phyloP scores from a whole-genome alignment of 495 filamentous ascomycete genomes.

The Penicillium angulare region DNA sequence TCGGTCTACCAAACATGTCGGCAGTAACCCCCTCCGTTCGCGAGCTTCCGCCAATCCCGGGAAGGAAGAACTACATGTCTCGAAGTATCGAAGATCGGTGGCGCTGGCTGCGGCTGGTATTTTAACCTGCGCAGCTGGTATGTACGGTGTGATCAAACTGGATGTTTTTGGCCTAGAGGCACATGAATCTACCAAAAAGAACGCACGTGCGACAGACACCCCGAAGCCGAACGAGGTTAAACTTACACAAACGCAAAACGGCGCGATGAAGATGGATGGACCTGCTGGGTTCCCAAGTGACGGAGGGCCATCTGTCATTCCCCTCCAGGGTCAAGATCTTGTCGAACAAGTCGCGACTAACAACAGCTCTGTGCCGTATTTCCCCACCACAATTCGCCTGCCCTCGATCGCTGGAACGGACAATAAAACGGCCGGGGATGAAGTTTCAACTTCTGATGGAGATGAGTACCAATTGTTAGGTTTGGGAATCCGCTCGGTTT shows the following conservation, averaged over 20 bases:
- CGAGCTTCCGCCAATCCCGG: slow-evolving; percentile 7
- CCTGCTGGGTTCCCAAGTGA: slow-evolving; percentile 35
- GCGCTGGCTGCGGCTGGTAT: slow-evolving; percentile 37
- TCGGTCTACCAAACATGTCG: slow-evolving; percentile 23
- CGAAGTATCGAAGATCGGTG: slow-evolving; percentile 33
- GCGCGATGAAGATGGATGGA: slow-evolving; percentile 38
- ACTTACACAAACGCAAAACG: neutral
- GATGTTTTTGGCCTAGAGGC: slow-evolving; percentile 38
- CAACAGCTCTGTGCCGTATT: slow-evolving; percentile 77
- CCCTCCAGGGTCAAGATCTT: slow-evolving; percentile 52
- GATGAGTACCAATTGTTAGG: slow-evolving; percentile 86
- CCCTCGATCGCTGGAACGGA: slow-evolving; percentile 40
- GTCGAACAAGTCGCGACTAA: slow-evolving; percentile 73
- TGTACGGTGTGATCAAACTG: slow-evolving; percentile 43
- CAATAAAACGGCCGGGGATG: slow-evolving; percentile 40
- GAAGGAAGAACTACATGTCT: slow-evolving; percentile 20
- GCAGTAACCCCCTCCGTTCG: slow-evolving; percentile 30
- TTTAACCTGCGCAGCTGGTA: slow-evolving; percentile 29
- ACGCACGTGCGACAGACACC: neutral
- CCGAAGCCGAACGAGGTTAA: neutral
- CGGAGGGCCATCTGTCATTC: slow-evolving; percentile 38
- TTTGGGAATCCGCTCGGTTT: slow-evolving; percentile 83
- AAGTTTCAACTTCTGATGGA: slow-evolving; percentile 27
- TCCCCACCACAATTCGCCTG: slow-evolving; percentile 70
- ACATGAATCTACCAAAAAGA: slow-evolving; percentile 2